A percentile compares a stretch with the other conserved stretches of the same genome.
These are phyloP conservation scores for Pelomyxa schiedti DNA, from an alignment of 78 protist genomes.

Conservation along the genomic window DNA sequence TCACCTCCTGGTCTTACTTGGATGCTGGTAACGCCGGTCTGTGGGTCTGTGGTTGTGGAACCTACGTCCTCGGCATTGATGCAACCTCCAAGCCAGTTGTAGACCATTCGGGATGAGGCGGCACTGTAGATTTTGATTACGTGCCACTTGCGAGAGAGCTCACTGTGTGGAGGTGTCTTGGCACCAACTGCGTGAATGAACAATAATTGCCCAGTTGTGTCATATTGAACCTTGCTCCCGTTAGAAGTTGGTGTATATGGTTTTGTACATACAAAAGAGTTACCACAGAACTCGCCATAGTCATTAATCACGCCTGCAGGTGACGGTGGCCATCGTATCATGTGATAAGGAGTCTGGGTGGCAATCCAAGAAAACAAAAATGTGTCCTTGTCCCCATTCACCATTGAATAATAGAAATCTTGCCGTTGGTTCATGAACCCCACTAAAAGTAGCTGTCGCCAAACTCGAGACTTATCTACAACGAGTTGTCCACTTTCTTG, in stretches of 20 bases:
- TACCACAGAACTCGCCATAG: background rate
- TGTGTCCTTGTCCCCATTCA: background rate
- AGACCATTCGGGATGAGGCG: background rate
- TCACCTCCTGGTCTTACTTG: no score
- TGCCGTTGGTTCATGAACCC: background rate
- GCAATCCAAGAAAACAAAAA: background rate
- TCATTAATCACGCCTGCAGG: background rate
- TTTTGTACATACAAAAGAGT: no score
- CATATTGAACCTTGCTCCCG: background rate
- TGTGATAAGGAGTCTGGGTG: background rate
- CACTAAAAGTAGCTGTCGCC: background rate
- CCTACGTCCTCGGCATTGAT: background rate
- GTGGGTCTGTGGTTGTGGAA: no score
- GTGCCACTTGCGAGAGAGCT: background rate
- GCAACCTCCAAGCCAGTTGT: background rate
- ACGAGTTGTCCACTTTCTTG: background rate
- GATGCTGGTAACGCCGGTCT: no score
- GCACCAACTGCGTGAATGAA: background rate
- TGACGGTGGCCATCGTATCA: background rate
- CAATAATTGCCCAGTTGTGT: background rate
- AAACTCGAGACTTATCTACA: background rate
- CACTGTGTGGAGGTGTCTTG: background rate
- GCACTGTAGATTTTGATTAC: background rate
- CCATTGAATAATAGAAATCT: background rate
- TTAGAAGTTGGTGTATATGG: no score